Evolutionary conservation across 371 early-diverging fungal genomes (phyloP), one percentile per base, ranked within the genome.

Genomic region (Gilbertella persicaria): DNA sequence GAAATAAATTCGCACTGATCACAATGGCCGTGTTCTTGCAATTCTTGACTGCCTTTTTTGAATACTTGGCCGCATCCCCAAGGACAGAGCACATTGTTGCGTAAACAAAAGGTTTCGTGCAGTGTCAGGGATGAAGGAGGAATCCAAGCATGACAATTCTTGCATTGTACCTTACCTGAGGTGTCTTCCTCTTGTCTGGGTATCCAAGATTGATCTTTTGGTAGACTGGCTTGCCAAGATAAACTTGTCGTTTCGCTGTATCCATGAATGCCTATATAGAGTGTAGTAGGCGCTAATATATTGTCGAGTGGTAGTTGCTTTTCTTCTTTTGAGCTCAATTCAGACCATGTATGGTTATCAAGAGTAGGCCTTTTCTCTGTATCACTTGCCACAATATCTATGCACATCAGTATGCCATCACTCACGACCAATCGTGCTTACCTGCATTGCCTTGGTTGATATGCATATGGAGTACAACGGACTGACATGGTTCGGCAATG

Each of bases 11-110:
- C 73, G 54, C 94, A 93, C 40, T 75, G 50, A 19, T 75, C 78
- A 67, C 94, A 95, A 64, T 95, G 96, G 88, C 92, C 91, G 57
- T 94, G 96, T 0, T 75, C 57, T 10, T 63, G 55, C 10, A 75
- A 50, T n/a, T 92, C 90, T 17, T 73, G 73, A 35, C 79, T 79
- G 2, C 63, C 69, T 33, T 83, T 87, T 55, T 84, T 81, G 62
- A 94, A 82, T 4, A 91, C 80, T 38, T 77, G 71, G 1, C 73
- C 66, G 64, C 94, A 94, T 14, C 77, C 77, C 20, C 60, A 59
- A 1, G 70, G 61, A 55, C 94, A 94, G 10, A 77, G 58, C 1
- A 69, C 56, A 63, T 94, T 93, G 58, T 95, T 91, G 0, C 96
- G 79, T 52, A 69, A 53, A 65, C 96, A 95, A 49, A 90, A 89